Base-by-base conservation (phyloP, 352 stramenopile genomes). In the Globisporangium paroecandrum region DNA sequence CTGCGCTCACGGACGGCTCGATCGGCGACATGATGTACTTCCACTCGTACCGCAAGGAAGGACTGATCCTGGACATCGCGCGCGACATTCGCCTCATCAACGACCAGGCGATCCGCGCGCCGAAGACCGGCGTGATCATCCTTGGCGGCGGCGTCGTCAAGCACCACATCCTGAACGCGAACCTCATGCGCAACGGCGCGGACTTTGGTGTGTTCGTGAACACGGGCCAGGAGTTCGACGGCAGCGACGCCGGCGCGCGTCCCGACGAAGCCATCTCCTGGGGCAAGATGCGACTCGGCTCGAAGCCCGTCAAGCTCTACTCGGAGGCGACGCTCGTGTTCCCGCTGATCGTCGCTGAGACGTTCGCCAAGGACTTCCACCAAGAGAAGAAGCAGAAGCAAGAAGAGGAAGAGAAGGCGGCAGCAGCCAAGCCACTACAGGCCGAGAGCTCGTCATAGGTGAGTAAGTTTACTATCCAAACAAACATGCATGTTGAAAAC, bases 11-110 rank as follows among this genome's bases (percentile, higher is more conserved):
- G 38, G 98, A 99, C 79, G 98, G 98, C 56, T 99, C 91, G 51
- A 96, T 99, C 64, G 98, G 98, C 43, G 98, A 99, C 76, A 99
- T 99, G 98, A 93, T 99, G n/a, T 99, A 99, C 86, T 99, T 99
- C 75, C 97, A 99, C 78, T 99, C 95, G 65, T 99, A 99, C 87
- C 98, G 98, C 74, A 91, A 98, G 24, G 89, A 94, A 51, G 98
- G 98, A 3, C 97, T 99, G 58, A 75, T 99, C 9, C 71, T 99
- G 10, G 98, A 99, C 73, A 98, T 99, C 67, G 92, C 89, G 20
- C 89, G 94, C 59, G 98, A 99, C 75, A 99, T 99, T 71, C 95
- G 97, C 38, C 77, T 75, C 32, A 98, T 99, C 69, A 99, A 99
- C 74, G 97, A 99, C 77, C 86, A 98, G 43, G 97, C 97, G 1